Evolutionary conservation across 2,329 filamentous ascomycete genomes (phyloP).

Genomic region (Escovopsis weberi): DNA sequence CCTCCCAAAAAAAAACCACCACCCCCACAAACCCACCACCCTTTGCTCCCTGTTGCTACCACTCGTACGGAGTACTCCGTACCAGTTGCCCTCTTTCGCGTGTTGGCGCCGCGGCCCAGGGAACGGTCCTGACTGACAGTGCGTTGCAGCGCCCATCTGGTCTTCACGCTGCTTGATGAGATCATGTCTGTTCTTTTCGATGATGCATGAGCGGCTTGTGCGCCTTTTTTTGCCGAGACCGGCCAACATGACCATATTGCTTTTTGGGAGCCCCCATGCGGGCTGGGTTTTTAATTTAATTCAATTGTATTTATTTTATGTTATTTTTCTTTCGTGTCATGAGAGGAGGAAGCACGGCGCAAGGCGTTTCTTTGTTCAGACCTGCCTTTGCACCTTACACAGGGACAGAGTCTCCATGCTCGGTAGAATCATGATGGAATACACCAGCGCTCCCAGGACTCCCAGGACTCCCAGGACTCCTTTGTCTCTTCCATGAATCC

Average conservation of each 20-base stretch:
- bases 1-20: no score
- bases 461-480: no score
- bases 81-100: background rate
- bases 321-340: background rate
- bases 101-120: background rate
- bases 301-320: background rate
- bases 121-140: constrained; percentile 8
- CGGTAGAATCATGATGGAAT: no score
- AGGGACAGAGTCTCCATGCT: no score
- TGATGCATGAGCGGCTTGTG: constrained; percentile 13
- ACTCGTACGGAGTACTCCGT: no score
- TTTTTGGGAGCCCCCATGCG: no score
- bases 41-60: no score
- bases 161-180: constrained; percentile 59
- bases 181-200: constrained; percentile 50
- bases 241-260: background rate
- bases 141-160: constrained; percentile 45
- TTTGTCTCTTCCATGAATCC: no score
- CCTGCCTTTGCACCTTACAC: no score
- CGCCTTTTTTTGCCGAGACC: background rate
- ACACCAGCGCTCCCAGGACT: no score
- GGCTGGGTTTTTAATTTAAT: background rate
- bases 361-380: constrained; percentile 2
- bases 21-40: no score
- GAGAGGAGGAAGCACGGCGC: constrained; percentile 4